phyloP scores from a whole-genome alignment of 2,329 filamentous ascomycete genomes.

The Whalleya microplaca region DNA sequence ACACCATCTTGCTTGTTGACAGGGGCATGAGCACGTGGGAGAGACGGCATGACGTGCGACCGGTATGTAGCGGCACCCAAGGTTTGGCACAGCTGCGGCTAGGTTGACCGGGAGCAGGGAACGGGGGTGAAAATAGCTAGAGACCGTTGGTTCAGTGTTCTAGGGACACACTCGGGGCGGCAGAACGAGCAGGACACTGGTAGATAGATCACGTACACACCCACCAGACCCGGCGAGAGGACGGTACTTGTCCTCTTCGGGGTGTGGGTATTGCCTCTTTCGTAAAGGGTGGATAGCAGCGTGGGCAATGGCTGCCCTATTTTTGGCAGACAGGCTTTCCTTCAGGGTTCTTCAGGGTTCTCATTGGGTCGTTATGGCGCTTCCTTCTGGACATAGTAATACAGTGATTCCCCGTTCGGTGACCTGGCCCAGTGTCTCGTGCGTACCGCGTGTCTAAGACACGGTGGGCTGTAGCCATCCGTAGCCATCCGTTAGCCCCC shows the following conservation, averaged over 20 bases:
- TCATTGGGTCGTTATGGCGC: constrained; percentile 28
- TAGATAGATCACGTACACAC: constrained; percentile 28
- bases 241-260: constrained; percentile 41
- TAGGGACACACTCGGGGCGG: constrained; percentile 40
- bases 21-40: constrained; percentile 31
- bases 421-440: constrained; percentile 22
- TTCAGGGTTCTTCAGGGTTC: constrained; percentile 22
- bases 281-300: constrained; percentile 32
- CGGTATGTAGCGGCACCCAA: constrained; percentile 30
- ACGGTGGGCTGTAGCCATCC: constrained; percentile 24
- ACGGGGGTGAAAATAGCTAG: constrained; percentile 15
- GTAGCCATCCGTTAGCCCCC: constrained; percentile 7
- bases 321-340: constrained; percentile 24
- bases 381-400: constrained; percentile 33
- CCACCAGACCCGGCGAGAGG: constrained; percentile 23
- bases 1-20: constrained; percentile 44
- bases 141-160: constrained; percentile 20
- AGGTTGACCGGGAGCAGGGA: constrained; percentile 27
- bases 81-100: constrained; percentile 30
- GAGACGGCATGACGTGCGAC: constrained; percentile 34
- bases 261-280: constrained; percentile 43
- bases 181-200: constrained; percentile 29
- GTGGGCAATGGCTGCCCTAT: constrained; percentile 21
- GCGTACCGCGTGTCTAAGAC: constrained; percentile 31
- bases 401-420: constrained; percentile 30